Conservation (phyloP, 768 basidiomycete genomes). For the Agrocybe pediades region DNA sequence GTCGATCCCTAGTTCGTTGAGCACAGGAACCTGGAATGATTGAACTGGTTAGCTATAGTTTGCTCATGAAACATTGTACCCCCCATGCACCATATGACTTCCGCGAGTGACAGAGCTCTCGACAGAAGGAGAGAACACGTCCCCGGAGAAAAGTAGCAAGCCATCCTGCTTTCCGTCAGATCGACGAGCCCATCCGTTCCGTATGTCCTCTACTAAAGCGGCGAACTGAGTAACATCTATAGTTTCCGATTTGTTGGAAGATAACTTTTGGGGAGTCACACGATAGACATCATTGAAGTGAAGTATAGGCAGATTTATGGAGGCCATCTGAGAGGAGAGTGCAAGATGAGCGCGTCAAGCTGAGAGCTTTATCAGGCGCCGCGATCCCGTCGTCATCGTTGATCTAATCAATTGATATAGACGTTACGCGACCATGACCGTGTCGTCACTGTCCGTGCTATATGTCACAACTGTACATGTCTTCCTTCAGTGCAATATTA, state of each 20-base stretch:
- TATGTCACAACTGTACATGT: no score
- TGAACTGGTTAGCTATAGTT: background rate
- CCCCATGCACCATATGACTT: slow-evolving; percentile 74
- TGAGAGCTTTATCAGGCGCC: no score
- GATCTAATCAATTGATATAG: no score
- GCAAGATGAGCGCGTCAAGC: no score
- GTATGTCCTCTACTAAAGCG: slow-evolving; percentile 64
- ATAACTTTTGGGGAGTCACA: slow-evolving; percentile 72
- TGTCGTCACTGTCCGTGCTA: no score
- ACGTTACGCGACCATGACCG: no score
- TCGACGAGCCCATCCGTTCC: slow-evolving; percentile 53
- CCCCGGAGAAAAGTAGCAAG: slow-evolving; percentile 84
- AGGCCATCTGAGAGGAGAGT: slow-evolving; percentile 9
- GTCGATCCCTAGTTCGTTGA: slow-evolving; percentile 81
- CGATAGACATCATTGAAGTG: slow-evolving; percentile 89
- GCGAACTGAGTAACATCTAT: slow-evolving; percentile 88
- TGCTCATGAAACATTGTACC: background rate
- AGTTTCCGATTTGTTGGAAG: slow-evolving; percentile 50
- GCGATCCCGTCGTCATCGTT: no score
- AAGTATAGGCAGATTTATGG: slow-evolving; percentile 40
- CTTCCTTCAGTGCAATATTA: no score
- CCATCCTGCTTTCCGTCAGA: slow-evolving; percentile 64
- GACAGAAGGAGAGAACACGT: slow-evolving; percentile 84
- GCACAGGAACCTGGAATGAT: slow-evolving; percentile 68
- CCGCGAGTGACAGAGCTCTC: slow-evolving; percentile 89